Evolutionary conservation across 257 asterid genomes (phyloP).

Genomic region (Catharanthus roseus): DNA sequence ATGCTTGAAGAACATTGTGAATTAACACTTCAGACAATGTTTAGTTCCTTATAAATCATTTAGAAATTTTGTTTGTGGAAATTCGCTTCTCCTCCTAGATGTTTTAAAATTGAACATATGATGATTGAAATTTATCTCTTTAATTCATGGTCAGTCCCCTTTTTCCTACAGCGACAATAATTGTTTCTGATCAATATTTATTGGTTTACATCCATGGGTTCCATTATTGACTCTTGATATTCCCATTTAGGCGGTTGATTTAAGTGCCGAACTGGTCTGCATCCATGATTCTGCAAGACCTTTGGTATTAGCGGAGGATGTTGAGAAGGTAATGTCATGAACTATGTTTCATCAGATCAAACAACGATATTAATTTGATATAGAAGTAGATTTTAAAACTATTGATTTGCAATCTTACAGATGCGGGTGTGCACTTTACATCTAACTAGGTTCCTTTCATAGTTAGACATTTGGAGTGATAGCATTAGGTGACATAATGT

Average conservation of each 20-base stretch:
- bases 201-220: neutral
- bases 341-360: neutral
- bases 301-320: constrained; percentile 59
- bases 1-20: too few relatives aligned
- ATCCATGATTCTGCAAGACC: constrained; percentile 99
- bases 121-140: neutral
- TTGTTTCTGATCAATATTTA: neutral
- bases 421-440: neutral
- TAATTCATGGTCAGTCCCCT: neutral
- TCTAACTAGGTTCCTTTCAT: neutral
- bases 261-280: constrained; percentile 71
- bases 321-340: constrained; percentile 53
- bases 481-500: neutral
- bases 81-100: too few relatives aligned
- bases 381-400: neutral
- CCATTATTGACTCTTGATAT: constrained; percentile 4
- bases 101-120: neutral
- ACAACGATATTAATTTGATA: neutral
- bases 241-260: constrained; percentile 62
- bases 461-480: neutral
- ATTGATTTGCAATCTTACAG: neutral
- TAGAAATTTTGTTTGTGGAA: too few relatives aligned
- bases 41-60: too few relatives aligned
- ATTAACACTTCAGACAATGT: too few relatives aligned
- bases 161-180: neutral